These are phyloP conservation scores for Magnusiomyces paraingens DNA, from an alignment of 1,139 yeast species.

Conservation along the genomic window DNA sequence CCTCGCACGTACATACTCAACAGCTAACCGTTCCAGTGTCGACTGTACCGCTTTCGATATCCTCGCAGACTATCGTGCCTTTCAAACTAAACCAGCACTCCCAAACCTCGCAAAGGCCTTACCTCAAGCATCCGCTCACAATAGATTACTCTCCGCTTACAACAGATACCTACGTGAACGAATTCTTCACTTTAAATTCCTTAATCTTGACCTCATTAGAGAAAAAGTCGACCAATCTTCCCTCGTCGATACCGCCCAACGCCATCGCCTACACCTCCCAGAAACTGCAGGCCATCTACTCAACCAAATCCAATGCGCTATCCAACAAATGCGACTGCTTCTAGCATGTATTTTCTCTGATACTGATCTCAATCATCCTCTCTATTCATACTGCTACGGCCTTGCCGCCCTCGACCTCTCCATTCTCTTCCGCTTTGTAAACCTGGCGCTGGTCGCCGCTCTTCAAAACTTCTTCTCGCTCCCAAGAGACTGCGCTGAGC, in stretches of 20 bases:
- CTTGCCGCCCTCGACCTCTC: conserved; percentile 24
- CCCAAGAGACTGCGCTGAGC: conserved; percentile 23
- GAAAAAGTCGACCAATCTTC: conserved; percentile 21
- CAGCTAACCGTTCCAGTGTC: conserved; percentile 17
- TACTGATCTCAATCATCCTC: conserved; percentile 18
- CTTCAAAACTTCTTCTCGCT: conserved; percentile 24
- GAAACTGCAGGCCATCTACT: conserved; percentile 18
- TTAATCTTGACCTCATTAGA: conserved; percentile 22
- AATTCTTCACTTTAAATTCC: conserved; percentile 19
- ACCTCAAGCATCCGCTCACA: conserved; percentile 14
- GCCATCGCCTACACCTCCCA: conserved; percentile 10
- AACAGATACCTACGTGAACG: conserved; percentile 24
- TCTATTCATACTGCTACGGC: conserved; percentile 21
- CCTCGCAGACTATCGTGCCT: conserved; percentile 8
- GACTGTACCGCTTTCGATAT: conserved; percentile 13
- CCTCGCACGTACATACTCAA: conserved; percentile 10
- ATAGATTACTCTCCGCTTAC: conserved; percentile 21
- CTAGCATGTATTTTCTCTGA: conserved; percentile 24
- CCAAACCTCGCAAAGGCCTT: conserved; percentile 18
- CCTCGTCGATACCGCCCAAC: conserved; percentile 18
- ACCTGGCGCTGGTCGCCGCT: conserved; percentile 21
- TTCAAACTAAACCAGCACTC: conserved; percentile 6
- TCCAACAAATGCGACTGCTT: conserved; percentile 22
- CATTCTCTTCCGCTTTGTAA: conserved; percentile 23
- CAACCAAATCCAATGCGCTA: conserved; percentile 23